Evolutionary conservation across 805 yeast species (phyloP), one percentile per base, ranked within the genome.

Genomic region (Nakazawaea ambrosiae): DNA sequence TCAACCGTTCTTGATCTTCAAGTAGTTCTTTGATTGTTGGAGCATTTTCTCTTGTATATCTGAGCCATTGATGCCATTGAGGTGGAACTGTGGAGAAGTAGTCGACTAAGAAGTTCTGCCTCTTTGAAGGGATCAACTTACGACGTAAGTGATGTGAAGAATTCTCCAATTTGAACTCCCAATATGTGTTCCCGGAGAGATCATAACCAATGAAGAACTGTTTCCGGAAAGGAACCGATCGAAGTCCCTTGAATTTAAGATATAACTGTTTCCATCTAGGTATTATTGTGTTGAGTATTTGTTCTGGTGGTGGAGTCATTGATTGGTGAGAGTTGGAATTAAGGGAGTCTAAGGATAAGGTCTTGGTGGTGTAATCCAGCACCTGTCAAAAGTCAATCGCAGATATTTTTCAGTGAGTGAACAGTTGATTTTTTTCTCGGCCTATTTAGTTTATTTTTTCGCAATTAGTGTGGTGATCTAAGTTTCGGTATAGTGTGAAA

Each of bases 31-130:
- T 62, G 16, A 85, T 48, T 0, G 78, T 64, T 0, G 95, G 95
- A 5, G 78, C 67, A 2, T 57, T 51, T 1, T 63, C 57, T 34
- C 92, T 65, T 2, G 84, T 76, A 47, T 73, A 64, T 37, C 90
- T 58, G 16, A 86, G 66, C 95, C 95, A 85, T 53, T 81, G 89
- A 27, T 73, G 63, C 94, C 95, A 85, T 49, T 77, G 86, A 12
- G 87, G 74, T 14, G 78, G 78, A 3, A 69, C 74, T 14, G 75
- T 73, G 5, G 65, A 54, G 45, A 75, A 76, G 45, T 80, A 79
- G 44, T 79, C 82, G 5, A 70, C 73, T 31, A 73, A 65, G 50
- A 70, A 72, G 4, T 65, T 53, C 39, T 66, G 64, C 31, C 65
- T 63, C 27, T 60, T 56, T 28, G 58, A 53, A 10, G 86, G 84